These are phyloP conservation scores for Arachis hypogaea DNA, from an alignment of 306 rosid genomes.

Conservation along the genomic window DNA sequence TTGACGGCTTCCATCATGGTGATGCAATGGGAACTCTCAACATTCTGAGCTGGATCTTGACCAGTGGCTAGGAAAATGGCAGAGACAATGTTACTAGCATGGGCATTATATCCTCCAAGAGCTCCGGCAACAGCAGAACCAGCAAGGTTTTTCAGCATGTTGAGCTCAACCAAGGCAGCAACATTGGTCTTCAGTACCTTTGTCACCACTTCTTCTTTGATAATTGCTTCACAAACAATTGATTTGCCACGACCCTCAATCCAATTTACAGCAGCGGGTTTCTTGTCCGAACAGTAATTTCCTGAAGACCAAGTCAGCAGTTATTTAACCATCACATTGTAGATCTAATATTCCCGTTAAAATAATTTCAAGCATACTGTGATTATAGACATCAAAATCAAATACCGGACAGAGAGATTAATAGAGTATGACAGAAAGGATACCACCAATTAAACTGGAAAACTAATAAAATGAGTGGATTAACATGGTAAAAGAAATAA, in stretches of 20 bases:
- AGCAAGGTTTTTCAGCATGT: slow-evolving; percentile 77
- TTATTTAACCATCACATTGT: slow-evolving; percentile 16
- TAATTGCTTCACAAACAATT: slow-evolving; percentile 74
- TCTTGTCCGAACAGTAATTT: slow-evolving; percentile 82
- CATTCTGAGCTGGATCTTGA: slow-evolving; percentile 85
- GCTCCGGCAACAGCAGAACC: slow-evolving; percentile 81
- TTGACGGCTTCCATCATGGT: slow-evolving; percentile 78
- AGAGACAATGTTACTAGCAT: slow-evolving; percentile 82
- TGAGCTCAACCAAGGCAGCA: slow-evolving; percentile 70
- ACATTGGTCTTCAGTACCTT: slow-evolving; percentile 74
- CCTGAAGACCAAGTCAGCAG: slow-evolving; percentile 44
- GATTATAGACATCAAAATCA: slow-evolving; percentile 25
- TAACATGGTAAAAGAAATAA: not conserved
- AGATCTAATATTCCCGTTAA: slow-evolving; percentile 6
- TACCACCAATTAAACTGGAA: slow-evolving; percentile 26
- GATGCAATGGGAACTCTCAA: slow-evolving; percentile 84
- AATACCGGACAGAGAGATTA: slow-evolving; percentile 7
- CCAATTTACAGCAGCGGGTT: slow-evolving; percentile 82
- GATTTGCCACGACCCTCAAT: slow-evolving; percentile 87
- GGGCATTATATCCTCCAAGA: slow-evolving; percentile 80
- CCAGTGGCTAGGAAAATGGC: slow-evolving; percentile 84
- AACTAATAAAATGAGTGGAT: not conserved
- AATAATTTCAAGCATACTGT: slow-evolving; percentile 9
- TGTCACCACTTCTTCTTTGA: slow-evolving; percentile 67
- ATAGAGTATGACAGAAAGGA: slow-evolving; percentile 20